These are phyloP conservation scores for Populus tremula DNA, from an alignment of 345 rosid genomes.

Conservation along the genomic window DNA sequence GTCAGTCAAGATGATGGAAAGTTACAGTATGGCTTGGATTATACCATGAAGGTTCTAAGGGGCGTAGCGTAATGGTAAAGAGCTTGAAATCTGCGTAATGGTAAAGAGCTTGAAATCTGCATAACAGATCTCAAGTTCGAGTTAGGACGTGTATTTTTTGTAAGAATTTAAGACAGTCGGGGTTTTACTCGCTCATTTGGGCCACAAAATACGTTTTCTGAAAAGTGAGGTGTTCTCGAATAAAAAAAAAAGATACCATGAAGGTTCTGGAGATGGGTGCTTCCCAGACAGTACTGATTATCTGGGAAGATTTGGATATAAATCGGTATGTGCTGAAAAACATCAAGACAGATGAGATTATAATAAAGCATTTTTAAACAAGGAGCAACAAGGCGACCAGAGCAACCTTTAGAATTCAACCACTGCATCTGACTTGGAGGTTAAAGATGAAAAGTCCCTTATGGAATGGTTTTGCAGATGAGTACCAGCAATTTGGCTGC, in stretches of 20 bases:
- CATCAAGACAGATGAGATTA: background rate
- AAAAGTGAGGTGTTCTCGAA: too few relatives aligned
- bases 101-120: too few relatives aligned
- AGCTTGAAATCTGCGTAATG: too few relatives aligned
- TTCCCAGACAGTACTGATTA: background rate
- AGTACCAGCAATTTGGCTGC: background rate
- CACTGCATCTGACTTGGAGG: slow-evolving; percentile 8
- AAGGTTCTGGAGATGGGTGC: slow-evolving; percentile 7
- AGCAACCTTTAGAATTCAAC: background rate
- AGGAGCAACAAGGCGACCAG: background rate
- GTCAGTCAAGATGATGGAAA: background rate
- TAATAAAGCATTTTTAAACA: background rate
- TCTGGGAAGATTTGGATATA: slow-evolving; percentile 6
- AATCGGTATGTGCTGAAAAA: background rate
- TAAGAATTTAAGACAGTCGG: too few relatives aligned
- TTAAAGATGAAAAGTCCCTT: slow-evolving; percentile 55
- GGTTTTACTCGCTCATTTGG: too few relatives aligned
- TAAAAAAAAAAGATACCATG: too few relatives aligned
- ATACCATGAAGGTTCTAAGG: background rate
- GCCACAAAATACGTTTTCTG: too few relatives aligned
- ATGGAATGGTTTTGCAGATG: slow-evolving; percentile 2
- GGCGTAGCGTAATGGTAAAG: too few relatives aligned
- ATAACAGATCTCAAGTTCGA: too few relatives aligned
- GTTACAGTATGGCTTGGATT: slow-evolving; percentile 1
- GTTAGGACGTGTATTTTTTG: too few relatives aligned